Percentiles rank a stretch among this genome's conserved stretches.
These are phyloP conservation scores for Apophysomyces elegans DNA, from an alignment of 371 early-diverging fungal genomes.

Conservation along the genomic window DNA sequence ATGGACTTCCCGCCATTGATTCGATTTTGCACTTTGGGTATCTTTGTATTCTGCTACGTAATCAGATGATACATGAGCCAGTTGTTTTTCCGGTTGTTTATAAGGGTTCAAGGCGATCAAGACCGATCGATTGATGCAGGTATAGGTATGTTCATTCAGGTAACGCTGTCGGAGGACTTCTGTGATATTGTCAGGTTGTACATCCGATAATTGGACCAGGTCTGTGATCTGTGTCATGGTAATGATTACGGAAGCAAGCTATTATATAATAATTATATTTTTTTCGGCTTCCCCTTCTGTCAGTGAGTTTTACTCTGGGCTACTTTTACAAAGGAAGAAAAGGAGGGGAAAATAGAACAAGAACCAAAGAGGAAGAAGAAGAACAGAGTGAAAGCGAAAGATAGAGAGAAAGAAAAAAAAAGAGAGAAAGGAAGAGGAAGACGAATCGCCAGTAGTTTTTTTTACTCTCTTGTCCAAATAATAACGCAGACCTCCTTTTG, in stretches of 20 bases:
- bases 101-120: constrained; percentile 56
- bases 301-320: neutral
- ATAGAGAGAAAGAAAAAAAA: neutral
- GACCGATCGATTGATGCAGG: constrained; percentile 62
- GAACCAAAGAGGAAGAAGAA: neutral
- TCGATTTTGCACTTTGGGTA: constrained; percentile 49
- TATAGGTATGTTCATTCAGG: constrained; percentile 56
- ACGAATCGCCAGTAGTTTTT: too few species aligned
- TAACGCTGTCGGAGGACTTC: constrained; percentile 59
- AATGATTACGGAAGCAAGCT: constrained; percentile 2
- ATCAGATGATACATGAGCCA: constrained; percentile 18
- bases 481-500: constrained; percentile 6
- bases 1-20: constrained; percentile 41
- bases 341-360: neutral
- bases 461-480: neutral
- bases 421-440: neutral
- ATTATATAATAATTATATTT: neutral
- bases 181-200: constrained; percentile 50
- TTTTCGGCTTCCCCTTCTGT: neutral
- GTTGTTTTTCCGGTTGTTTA: constrained; percentile 13
- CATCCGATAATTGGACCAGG: constrained; percentile 31
- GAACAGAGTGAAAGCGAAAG: neutral
- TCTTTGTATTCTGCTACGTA: constrained; percentile 42
- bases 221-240: constrained; percentile 28
- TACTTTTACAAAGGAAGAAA: constrained; percentile 16